Conservation (phyloP, 805 yeast genomes). For the Nakazawaea ishiwadae region DNA sequence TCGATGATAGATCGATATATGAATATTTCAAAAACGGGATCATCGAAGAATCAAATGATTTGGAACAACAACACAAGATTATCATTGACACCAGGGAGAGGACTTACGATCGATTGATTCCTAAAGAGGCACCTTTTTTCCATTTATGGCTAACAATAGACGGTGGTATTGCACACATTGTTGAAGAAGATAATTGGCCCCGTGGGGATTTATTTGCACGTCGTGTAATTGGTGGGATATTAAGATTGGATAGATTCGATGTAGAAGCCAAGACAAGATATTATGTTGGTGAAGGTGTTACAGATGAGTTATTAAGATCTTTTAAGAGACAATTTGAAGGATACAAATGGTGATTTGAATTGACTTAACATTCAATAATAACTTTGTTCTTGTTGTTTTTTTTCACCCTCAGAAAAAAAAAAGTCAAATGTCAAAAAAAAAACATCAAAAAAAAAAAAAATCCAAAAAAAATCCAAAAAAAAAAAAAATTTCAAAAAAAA, state of each 20-base stretch:
- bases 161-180: constrained; percentile 48
- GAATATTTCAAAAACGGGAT: constrained; percentile 41
- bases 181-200: constrained; percentile 43
- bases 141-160: constrained; percentile 44
- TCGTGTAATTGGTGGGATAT: constrained; percentile 40
- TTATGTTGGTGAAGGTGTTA: constrained; percentile 11
- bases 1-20: constrained; percentile 24
- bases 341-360: constrained; percentile 1
- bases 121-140: constrained; percentile 44
- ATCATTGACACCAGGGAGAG: constrained; percentile 33
- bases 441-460: no score
- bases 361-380: no score
- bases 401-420: no score
- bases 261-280: constrained; percentile 29
- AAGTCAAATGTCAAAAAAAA: no score
- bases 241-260: constrained; percentile 31
- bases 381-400: no score
- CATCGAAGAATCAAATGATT: constrained; percentile 30
- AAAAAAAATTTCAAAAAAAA: no score
- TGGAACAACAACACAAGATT: constrained; percentile 30
- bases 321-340: constrained; percentile 16
- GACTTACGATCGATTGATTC: constrained; percentile 27
- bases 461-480: no score
- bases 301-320: constrained; percentile 14
- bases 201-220: constrained; percentile 40